A percentile compares a stretch with the other conserved stretches of the same genome.
phyloP scores from a whole-genome alignment of 2,329 filamentous ascomycete species.

The Tolypocladium sp. region DNA sequence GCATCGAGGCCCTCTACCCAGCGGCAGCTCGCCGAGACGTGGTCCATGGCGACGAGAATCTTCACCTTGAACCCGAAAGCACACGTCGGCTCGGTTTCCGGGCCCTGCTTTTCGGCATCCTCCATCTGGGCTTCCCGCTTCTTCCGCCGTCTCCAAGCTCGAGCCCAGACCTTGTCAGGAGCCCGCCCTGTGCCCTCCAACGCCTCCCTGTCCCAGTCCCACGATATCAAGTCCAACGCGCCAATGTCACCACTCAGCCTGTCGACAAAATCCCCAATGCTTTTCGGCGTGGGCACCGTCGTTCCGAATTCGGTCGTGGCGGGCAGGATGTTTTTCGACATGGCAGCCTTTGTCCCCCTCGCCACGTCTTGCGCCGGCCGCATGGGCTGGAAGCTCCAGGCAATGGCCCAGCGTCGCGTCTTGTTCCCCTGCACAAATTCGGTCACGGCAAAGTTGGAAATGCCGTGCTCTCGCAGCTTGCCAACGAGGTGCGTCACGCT shows the following conservation, averaged over 20 bases:
- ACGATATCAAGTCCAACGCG: slow-evolving; percentile 48
- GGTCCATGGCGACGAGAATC: slow-evolving; percentile 28
- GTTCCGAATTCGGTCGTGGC: slow-evolving; percentile 27
- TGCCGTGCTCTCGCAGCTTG: slow-evolving; percentile 41
- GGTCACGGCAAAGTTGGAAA: slow-evolving; percentile 75
- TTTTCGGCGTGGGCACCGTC: slow-evolving; percentile 35
- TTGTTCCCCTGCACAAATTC: slow-evolving; percentile 69
- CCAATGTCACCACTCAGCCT: slow-evolving; percentile 36
- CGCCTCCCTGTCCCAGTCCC: slow-evolving; percentile 50
- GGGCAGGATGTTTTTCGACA: slow-evolving; percentile 35
- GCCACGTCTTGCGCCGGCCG: slow-evolving; percentile 47
- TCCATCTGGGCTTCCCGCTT: slow-evolving; percentile 21
- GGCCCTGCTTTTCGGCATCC: neutral
- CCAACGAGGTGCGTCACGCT: slow-evolving; percentile 57
- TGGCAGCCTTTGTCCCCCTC: slow-evolving; percentile 30
- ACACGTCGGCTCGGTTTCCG: slow-evolving; percentile 19
- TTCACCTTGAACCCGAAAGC: slow-evolving; percentile 50
- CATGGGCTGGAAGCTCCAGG: slow-evolving; percentile 69
- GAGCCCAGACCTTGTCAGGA: slow-evolving; percentile 67
- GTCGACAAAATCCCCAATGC: slow-evolving; percentile 25
- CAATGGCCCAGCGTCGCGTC: slow-evolving; percentile 80
- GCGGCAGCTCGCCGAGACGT: slow-evolving; percentile 43
- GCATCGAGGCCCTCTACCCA: slow-evolving; percentile 64
- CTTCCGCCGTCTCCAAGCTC: slow-evolving; percentile 59
- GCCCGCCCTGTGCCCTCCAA: slow-evolving; percentile 53